These are phyloP conservation scores for Zizania palustris DNA, from an alignment of 202 grass and related monocot species.

Conservation along the genomic window DNA sequence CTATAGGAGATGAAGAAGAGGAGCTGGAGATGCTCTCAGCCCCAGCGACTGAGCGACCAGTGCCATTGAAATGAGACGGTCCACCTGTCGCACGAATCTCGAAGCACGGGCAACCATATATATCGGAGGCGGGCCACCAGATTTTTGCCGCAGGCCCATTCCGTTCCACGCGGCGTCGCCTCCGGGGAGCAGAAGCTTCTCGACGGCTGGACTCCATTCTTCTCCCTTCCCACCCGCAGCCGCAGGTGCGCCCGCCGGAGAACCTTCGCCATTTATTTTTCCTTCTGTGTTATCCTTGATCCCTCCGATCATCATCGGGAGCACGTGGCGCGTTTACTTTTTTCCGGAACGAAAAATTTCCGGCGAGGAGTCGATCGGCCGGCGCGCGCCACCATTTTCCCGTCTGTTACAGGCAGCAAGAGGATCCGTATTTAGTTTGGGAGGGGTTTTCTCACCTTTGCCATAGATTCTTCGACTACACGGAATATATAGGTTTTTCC, in stretches of 20 bases:
- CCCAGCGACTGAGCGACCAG: too few relatives aligned
- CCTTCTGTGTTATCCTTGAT: background rate
- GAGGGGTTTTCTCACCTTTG: background rate
- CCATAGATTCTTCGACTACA: background rate
- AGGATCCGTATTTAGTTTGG: background rate
- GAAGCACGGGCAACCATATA: background rate
- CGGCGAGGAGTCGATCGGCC: background rate
- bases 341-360: background rate
- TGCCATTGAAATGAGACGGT: too few relatives aligned
- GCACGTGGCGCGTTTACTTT: background rate
- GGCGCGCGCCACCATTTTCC: background rate
- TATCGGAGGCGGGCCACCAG: background rate
- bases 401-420: background rate
- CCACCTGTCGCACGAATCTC: conserved; percentile 11
- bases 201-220: background rate
- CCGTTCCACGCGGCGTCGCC: conserved; percentile 27
- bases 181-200: conserved; percentile 29
- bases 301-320: background rate
- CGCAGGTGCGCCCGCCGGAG: background rate
- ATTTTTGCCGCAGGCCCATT: background rate
- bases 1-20: too few relatives aligned
- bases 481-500: background rate
- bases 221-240: background rate
- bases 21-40: too few relatives aligned
- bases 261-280: background rate